Evolutionary conservation across 2,329 filamentous ascomycete species (phyloP), one percentile per base, ranked within the genome.

Genomic region (Fusarium sp.): DNA sequence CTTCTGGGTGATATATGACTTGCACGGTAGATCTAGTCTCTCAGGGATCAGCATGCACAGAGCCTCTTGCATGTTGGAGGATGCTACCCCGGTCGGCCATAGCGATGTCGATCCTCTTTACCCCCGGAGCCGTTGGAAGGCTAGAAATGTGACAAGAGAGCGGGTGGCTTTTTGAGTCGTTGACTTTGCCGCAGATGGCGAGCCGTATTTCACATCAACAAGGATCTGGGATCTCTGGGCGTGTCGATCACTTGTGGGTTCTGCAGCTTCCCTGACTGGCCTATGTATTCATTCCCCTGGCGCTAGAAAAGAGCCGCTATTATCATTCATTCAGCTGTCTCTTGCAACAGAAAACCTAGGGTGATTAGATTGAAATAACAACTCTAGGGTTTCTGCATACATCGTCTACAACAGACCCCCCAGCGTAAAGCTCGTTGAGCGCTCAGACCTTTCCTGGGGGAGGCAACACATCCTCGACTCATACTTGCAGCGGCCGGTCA

Each of bases 1-100:
- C 20, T 22, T 22, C 52, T 52, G 24, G 38, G 35, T 74, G 63
- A 71, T 73, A 70, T 73, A 70, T 54, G 29, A 54, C 27, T 35
- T 61, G 52, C 13, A 67, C 35, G 40, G 52, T 22, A 69, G 59
- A 66, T 62, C 56, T 27, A 38, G 47, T 38, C 27, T 10, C 27
- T 20, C 27, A 35, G 27, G 34, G 71, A 71, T 71, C 67, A 14
- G 37, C 67, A 59, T 61, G 71, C 63, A 57, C 37, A 42, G 37
- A 62, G 42, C 67, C 52, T 42, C 37, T 42, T 24, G 22, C 20
- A 47, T 52, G 45, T 31, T 27, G 13, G 38, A 29, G 40, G 54
- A 40, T 52, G 52, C 29, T 45, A 42, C n/a, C 61, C 50, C 10
- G 42, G 31, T 24, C 24, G 29, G 40, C 11, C 40, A 62, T 37